Base-by-base conservation (phyloP, 78 protist genomes). In the Dictyostelium capitatum region DNA sequence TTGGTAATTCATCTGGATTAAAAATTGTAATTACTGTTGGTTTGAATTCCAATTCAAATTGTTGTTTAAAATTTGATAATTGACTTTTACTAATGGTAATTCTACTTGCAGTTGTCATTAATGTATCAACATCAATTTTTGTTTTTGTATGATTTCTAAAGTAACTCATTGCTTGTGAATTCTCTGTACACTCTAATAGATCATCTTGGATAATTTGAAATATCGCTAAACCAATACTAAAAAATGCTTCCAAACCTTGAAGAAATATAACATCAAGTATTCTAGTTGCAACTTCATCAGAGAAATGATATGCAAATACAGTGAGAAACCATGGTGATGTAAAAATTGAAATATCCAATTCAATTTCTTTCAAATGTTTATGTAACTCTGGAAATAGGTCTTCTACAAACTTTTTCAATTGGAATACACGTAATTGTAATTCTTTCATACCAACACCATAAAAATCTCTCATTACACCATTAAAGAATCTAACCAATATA, bases 321-420 rank as follows among this genome's bases (percentile, higher is more conserved):
- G 93, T 87, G 51, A 87, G 10, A 67, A 87, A 87, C 93, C 93
- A 87, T 59, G 93, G 93, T 77, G 93, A 87, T 65, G 93, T 82
- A 50, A 87, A 87, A 3, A 87, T 77, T 6, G 74, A 41, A n/a
- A 62, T 75, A 64, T 87, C 93, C 50, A 87, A 77, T 46, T 87
- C 93, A 48, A 87, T 87, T 9, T 56, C n/a, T 12, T 70, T 54
- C 23, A 87, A 78, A 77, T 87, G 93, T 1, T 0, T 1, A 65
- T 87, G 93, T 46, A 87, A 43, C 23, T 87, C 77, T 64, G 93
- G 93, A 62, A 87, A 87, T 65, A 87, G 48, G 7, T 77, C 83
- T 64, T 77, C 37, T 17, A 87, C 84, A 19, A 87, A 77, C 79
- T 77, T 87, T 57, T 82, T 59, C 8, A 87, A 32, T 87, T 87